phyloP scores from a whole-genome alignment of 495 filamentous ascomycete genomes.

The Lentithecium fluviatile region DNA sequence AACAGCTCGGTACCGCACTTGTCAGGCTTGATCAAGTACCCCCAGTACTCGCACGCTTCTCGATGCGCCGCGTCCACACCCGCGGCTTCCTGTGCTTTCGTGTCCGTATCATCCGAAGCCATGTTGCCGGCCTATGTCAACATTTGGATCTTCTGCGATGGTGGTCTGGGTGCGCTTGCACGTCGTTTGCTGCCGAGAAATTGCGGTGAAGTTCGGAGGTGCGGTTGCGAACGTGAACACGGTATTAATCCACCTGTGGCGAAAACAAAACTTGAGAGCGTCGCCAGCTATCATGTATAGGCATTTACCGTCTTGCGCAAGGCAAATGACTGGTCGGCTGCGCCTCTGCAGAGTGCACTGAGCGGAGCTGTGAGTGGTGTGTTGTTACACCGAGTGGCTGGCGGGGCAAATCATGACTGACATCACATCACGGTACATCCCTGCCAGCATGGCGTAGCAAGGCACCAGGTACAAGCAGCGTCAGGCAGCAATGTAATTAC shows the following conservation, averaged over 20 bases:
- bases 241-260: neutral
- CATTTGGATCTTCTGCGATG: neutral
- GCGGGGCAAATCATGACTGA: conserved; percentile 7
- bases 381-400: conserved; percentile 13
- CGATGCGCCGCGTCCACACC: conserved; percentile 24
- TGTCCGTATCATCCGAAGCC: conserved; percentile 20
- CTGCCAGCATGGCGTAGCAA: conserved; percentile 1
- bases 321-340: conserved; percentile 20
- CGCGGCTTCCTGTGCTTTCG: conserved; percentile 3
- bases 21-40: conserved; percentile 76
- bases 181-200: neutral
- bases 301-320: conserved; percentile 3
- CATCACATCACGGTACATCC: neutral
- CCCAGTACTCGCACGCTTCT: conserved; percentile 62
- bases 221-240: neutral
- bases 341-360: conserved; percentile 9
- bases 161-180: too few relatives aligned
- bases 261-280: neutral
- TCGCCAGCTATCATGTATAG: neutral
- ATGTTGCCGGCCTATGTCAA: conserved; percentile 13
- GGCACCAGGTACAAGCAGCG: neutral
- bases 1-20: conserved; percentile 74
- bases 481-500: conserved; percentile 6
- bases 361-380: conserved; percentile 8
- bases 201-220: conserved; percentile 2